Evolutionary conservation across 495 filamentous ascomycete genomes (phyloP), one percentile per base, ranked within the genome.

Genomic region (Clohesyomyces aquaticus): DNA sequence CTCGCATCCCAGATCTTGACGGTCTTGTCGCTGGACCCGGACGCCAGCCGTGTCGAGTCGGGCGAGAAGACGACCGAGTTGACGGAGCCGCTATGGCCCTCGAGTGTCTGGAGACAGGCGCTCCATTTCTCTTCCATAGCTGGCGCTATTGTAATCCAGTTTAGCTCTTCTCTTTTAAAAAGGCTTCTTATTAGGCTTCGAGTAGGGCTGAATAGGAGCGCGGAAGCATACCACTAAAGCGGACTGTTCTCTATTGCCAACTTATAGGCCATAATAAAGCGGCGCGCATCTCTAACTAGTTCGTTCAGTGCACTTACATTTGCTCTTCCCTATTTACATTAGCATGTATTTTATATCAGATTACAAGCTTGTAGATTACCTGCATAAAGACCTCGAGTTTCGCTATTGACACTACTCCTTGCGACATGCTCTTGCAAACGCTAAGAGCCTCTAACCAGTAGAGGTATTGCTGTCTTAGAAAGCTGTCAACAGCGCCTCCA

Each of bases 381-480:
- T 62, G 28, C 10, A 62, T 23, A 28, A 62, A 45, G 10, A 49
- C 19, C 22, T 55, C 10, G 23, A 62, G 59, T 43, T 55, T 62
- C 4, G 10, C 59, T 23, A 62, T 53, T 25, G 49, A 62, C 38
- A 62, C 27, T 28, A 62, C 26, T 16, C 59, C 59, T 18, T 67
- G 28, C 32, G 68, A 66, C 56, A 76, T 12, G 45, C 66, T 68
- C 65, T 54, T 63, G 12, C 66, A 59, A 18, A 75, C 69, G 46
- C 73, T 72, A 14, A 79, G 67, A 46, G 72, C 72, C 55, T 79
- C 75, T 14, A 81, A 35, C 79, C 75, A 81, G 65, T 76, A 72
- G 12, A 83, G 72, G 41, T 81, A 76, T 63, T 82, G 72, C 57
- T 71, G 29, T 55, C 63, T 43, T 19, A 81, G 59, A 42, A 82